Percentiles rank a stretch among this genome's conserved stretches.
phyloP scores from a whole-genome alignment of 306 rosid genomes.

The Alnus rubra region DNA sequence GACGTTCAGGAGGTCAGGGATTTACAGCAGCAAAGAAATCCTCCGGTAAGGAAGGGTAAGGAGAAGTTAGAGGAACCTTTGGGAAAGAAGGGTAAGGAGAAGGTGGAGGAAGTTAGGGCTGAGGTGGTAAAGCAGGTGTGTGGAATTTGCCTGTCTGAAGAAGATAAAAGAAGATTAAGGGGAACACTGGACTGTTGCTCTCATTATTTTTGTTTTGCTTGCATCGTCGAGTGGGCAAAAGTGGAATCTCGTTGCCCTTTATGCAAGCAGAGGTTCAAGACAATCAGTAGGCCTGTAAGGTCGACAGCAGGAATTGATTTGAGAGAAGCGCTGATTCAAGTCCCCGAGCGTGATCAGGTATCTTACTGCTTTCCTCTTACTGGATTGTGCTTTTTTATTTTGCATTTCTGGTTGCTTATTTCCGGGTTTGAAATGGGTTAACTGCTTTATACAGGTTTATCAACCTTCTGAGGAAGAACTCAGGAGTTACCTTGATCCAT shows the following conservation, averaged over 20 bases:
- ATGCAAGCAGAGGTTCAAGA: slow-evolving; percentile 95
- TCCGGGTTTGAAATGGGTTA: slow-evolving; percentile 18
- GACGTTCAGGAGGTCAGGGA: slow-evolving; percentile 39
- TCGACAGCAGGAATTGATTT: slow-evolving; percentile 57
- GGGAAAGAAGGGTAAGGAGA: slow-evolving; percentile 72
- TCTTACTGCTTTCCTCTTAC: slow-evolving; percentile 18
- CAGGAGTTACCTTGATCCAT: slow-evolving; percentile 92
- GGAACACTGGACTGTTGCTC: slow-evolving; percentile 89
- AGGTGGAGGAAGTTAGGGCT: slow-evolving; percentile 62
- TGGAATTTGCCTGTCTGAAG: slow-evolving; percentile 93
- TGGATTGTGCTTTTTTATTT: slow-evolving; percentile 21
- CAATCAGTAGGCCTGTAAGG: slow-evolving; percentile 77
- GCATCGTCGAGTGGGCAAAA: slow-evolving; percentile 98
- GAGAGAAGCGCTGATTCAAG: slow-evolving; percentile 65
- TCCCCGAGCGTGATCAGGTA: slow-evolving; percentile 99
- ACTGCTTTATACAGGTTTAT: slow-evolving; percentile 68
- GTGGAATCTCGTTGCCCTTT: slow-evolving; percentile 98
- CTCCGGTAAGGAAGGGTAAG: slow-evolving; percentile 75
- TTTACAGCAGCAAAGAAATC: slow-evolving; percentile 48
- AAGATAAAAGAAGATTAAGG: slow-evolving; percentile 85
- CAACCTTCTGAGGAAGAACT: slow-evolving; percentile 99
- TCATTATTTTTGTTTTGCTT: slow-evolving; percentile 87
- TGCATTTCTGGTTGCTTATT: slow-evolving; percentile 18
- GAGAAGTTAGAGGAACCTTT: slow-evolving; percentile 77
- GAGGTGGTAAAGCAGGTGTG: slow-evolving; percentile 79